Evolutionary conservation across 1,139 yeast genomes (phyloP), one percentile per base, ranked within the genome.

Genomic region (Geotrichum europaeum): DNA sequence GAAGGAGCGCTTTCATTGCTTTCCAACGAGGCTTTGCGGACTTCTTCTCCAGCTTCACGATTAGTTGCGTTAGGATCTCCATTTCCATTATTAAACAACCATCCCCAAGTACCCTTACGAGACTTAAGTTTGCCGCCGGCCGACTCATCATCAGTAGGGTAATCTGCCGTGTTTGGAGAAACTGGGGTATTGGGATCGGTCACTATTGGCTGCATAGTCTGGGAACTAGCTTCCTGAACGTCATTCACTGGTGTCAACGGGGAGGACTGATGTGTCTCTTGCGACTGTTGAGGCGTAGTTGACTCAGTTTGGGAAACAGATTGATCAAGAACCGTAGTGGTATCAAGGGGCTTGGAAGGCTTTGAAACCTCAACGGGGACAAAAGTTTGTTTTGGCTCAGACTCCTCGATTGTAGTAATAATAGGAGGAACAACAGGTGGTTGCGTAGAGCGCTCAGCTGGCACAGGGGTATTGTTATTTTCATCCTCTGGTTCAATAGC

Each of bases 21-120:
- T 20, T 49, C 57, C 25, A 13, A 13, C 7, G 55, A 52, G 10
- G n/a, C 30, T 22, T 52, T 52, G 49, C 49, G 55, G 15, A 18
- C 20, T 40, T 4, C 20, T n/a, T 40, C 47, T 40, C 18, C 47
- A 40, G 22, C 20, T 40, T 40, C 47, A 13, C 20, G 51, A 24
- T 49, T 40, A 40, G 1, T 4, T n/a, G 51, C 15, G 6, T 24
- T 25, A 5, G 28, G 32, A 24, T 25, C 51, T 49, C 32, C 51
- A 13, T 43, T 40, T 28, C 22, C 47, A 18, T 54, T 45, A 24
- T 59, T 64, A 51, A 67, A 66, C n/a, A 67, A 62, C 69, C 70
- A 66, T 13, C 68, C 62, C 69, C 69, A 67, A 2, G 67, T 65
- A n/a, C 64, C 64, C 45, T 66, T 67, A n/a, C 64, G 58, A 7